These are phyloP conservation scores for sweet orange (Citrus sinensis) DNA, from an alignment of 345 rosid species.

Conservation along the genomic window DVS_A1.0 CM039162.1:30978501-30979000, in stretches of 20 bases:
- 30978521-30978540: slow-evolving; percentile 62
- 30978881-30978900: not conserved
- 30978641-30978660: not conserved
- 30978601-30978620: not conserved
- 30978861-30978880: slow-evolving; percentile 6
- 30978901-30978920: not conserved
- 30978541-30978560: slow-evolving; percentile 65
- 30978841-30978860: slow-evolving; percentile 70
- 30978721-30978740: not conserved
- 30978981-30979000: not conserved
- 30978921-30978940: not conserved
- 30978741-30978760: not conserved
- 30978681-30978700: not conserved
- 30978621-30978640: not conserved
- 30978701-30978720: not conserved
- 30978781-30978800: slow-evolving; percentile 43
- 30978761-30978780: not conserved
- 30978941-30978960: not conserved
- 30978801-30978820: slow-evolving; percentile 81
- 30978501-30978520: slow-evolving; percentile 84
- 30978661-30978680: not conserved
- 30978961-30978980: not conserved
- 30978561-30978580: slow-evolving; percentile 12
- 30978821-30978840: slow-evolving; percentile 77
- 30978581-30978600: not conserved